A percentile compares a stretch with the other conserved stretches of the same genome.
phyloP scores from a whole-genome alignment of 495 filamentous ascomycete genomes.

The Amphirosellinia nigrospora region DNA sequence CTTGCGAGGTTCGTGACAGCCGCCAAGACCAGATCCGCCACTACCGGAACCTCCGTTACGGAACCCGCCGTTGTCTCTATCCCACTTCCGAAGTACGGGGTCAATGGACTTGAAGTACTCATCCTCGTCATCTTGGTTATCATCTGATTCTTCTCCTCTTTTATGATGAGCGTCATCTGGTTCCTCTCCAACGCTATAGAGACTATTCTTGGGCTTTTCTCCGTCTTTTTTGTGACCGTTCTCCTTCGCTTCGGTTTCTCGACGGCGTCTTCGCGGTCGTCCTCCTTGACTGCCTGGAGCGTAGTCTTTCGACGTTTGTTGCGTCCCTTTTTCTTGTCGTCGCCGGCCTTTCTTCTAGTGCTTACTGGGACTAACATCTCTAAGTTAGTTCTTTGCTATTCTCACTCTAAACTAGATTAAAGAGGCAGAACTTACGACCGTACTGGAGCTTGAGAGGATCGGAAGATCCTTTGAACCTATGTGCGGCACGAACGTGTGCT shows the following conservation, averaged over 20 bases:
- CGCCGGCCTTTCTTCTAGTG: no score
- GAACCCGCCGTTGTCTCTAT: neutral
- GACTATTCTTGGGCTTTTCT: no score
- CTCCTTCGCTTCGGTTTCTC: neutral
- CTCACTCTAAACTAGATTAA: neutral
- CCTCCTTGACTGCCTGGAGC: neutral
- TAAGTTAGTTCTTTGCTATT: neutral
- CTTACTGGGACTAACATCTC: neutral
- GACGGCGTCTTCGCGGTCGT: neutral
- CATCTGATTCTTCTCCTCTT: neutral
- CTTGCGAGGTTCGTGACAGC: no score
- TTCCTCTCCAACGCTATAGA: no score
- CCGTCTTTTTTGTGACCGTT: neutral
- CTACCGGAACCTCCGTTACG: neutral
- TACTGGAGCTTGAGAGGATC: neutral
- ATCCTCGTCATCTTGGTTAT: neutral
- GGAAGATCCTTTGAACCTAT: neutral
- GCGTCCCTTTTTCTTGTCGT: neutral
- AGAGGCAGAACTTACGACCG: neutral
- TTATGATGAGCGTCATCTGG: no score
- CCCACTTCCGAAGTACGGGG: conserved; percentile 4
- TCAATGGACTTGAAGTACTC: neutral
- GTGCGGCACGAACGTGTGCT: neutral
- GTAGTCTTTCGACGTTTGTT: neutral
- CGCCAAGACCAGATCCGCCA: neutral